These are phyloP conservation scores for Neophaeococcomyces mojaviensis DNA, from an alignment of 2,329 filamentous ascomycete genomes.

Conservation along the genomic window DNA sequence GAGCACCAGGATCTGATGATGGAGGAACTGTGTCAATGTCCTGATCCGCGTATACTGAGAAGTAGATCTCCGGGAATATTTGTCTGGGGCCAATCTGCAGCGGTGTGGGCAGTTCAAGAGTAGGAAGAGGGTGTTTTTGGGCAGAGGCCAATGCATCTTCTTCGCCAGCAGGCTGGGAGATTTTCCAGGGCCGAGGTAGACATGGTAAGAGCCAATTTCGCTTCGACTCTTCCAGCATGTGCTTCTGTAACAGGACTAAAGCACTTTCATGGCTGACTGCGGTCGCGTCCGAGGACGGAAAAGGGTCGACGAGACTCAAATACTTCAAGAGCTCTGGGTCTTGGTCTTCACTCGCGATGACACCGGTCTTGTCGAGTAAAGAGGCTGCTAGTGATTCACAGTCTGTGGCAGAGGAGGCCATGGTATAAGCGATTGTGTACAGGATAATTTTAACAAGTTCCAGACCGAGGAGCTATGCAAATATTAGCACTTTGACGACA, in stretches of 20 bases:
- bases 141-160: constrained; percentile 53
- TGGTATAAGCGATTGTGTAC: constrained; percentile 83
- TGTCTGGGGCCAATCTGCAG: constrained; percentile 67
- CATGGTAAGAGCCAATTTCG: constrained; percentile 67
- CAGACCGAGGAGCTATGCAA: constrained; percentile 51
- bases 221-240: constrained; percentile 69
- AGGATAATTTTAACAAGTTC: constrained; percentile 96
- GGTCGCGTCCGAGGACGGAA: constrained; percentile 51
- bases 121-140: constrained; percentile 68
- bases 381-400: constrained; percentile 67
- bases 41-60: constrained; percentile 83
- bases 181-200: constrained; percentile 50
- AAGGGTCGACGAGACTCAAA: constrained; percentile 86
- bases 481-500: constrained; percentile 14
- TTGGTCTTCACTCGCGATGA: constrained; percentile 68
- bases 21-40: constrained; percentile 83
- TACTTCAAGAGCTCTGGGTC: constrained; percentile 52
- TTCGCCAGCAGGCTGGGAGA: constrained; percentile 36
- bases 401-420: constrained; percentile 61
- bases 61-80: constrained; percentile 86
- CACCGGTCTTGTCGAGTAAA: constrained; percentile 86
- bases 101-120: constrained; percentile 65
- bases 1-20: constrained; percentile 66
- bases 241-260: constrained; percentile 74
- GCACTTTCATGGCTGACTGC: constrained; percentile 61